Evolutionary conservation across 495 filamentous ascomycete species (phyloP), one percentile per base, ranked within the genome.

Genomic region (Tuber borchii): DNA sequence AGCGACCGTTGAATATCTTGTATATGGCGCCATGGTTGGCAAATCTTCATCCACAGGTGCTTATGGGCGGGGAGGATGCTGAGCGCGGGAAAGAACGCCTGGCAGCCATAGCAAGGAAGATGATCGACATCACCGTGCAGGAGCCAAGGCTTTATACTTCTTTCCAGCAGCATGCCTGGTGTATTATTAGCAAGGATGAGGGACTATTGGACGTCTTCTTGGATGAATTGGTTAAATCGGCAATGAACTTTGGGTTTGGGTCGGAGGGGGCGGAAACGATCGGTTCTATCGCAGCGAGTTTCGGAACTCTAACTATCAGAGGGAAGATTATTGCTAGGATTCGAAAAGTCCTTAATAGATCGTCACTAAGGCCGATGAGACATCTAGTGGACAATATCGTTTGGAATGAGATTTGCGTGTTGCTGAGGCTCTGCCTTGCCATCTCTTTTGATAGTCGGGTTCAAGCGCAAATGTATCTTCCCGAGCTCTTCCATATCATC

Each of bases 21-120:
- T 91, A 91, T 79, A 90, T 91, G 88, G 88, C 88, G 34, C 90
- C 90, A 6, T 91, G 90, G 90, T 84, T 91, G 71, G 84, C 86
- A 4, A 86, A 88, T 42, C 81, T 91, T 48, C 85, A 88, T 72
- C 88, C 86, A 16, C 86, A 87, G 69, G 84, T 91, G 9, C 82
- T 91, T 61, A 82, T 87, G 40, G 84, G 85, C 61, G 71, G 79
- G 26, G 90, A 91, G 70, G 90, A 91, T 73, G 86, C 86, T 71
- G 90, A 91, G 77, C 89, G 88, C 79, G 88, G 86, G 19, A 87
- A 85, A 80, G 90, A 91, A 70, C 89, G 87, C 81, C 85, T 91
- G 40, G 88, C 88, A 45, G 83, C 84, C 16, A 87, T 91, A 74
- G 88, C 90, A 74, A 84, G 89, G 69, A 91, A 90, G 80, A 85